Base-by-base conservation (phyloP, 176 grass and related monocot species). In the Chloris gayana region DNA sequence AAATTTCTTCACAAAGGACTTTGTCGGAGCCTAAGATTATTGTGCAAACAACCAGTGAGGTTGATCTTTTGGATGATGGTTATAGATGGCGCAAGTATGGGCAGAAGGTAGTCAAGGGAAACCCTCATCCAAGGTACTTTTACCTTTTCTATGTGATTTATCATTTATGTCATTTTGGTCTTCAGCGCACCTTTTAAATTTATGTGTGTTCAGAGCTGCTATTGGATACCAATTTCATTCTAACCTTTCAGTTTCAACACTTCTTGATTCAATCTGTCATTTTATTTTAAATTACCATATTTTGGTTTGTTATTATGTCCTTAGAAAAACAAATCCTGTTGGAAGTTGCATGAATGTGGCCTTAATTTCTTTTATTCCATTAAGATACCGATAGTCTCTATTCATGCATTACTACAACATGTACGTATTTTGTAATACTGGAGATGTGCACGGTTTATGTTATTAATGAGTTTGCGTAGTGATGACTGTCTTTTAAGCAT, bases 1-100 rank as follows among this genome's bases (percentile, higher is more conserved):
- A 90, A 83, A 88, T 87, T 74, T 93, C 90, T 78, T 91, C 92
- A 65, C 95, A 94, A 84, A 92, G 81, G 63, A 80, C 89, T 17
- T 78, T 87, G 71, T 72, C 86, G 9, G 92, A 94, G 60, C 41
- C 90, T 41, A 94, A 84, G 84, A 91, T 98, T 57, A 91, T 98
- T 85, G 86, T 98, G 33, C 90, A 98, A 88, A 98, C 96, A 68
- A 98, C 95, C 76, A 98, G 96, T 63, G 96, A 98, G 64, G 86
- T 98, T 67, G 96, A 98, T 91, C 92, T 98, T 85, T 87, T 98
- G 85, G 92, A 98, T 87, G 92, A 98, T 88, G 96, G 96, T 82
- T 98, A 95, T 84, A 93, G 90, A 86, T 98, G 95, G 95, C 95
- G 90, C 75, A 95, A 95, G 78, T 95, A 98, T 80, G 90, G 96